phyloP scores from a whole-genome alignment of 2,329 filamentous ascomycete species.

The Massarina eburnea region DNA sequence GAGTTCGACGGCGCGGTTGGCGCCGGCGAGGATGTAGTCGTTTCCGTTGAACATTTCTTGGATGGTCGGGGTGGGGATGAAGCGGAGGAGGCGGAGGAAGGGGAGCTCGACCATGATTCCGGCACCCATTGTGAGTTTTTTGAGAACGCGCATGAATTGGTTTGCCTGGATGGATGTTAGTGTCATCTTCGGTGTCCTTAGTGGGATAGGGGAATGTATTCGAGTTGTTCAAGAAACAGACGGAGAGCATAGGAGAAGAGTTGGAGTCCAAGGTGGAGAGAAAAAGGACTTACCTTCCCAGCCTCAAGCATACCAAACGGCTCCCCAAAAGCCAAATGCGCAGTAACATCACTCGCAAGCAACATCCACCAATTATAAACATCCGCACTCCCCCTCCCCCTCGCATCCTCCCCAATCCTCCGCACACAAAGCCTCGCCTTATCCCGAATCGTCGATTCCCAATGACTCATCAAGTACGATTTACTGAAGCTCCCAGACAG shows the following conservation, averaged over 20 bases:
- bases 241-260: neutral
- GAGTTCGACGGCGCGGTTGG: slow-evolving; percentile 33
- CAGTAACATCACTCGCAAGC: slow-evolving; percentile 44
- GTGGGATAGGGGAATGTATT: neutral
- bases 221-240: too few species aligned
- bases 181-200: neutral
- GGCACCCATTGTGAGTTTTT: slow-evolving; percentile 38
- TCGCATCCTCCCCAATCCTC: slow-evolving; percentile 28
- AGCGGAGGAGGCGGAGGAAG: slow-evolving; percentile 35
- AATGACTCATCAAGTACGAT: slow-evolving; percentile 36
- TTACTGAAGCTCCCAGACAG: slow-evolving; percentile 42
- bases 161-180: slow-evolving; percentile 20
- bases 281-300: slow-evolving; percentile 27
- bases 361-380: slow-evolving; percentile 43
- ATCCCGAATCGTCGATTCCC: slow-evolving; percentile 38
- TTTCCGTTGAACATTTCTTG: slow-evolving; percentile 42
- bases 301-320: slow-evolving; percentile 43
- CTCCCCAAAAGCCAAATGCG: slow-evolving; percentile 44
- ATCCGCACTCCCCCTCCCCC: slow-evolving; percentile 31
- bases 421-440: slow-evolving; percentile 37
- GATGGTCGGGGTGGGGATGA: slow-evolving; percentile 28
- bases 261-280: too few species aligned
- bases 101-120: slow-evolving; percentile 43
- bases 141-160: slow-evolving; percentile 40
- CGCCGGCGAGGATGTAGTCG: slow-evolving; percentile 33